Evolutionary conservation across 2,329 filamentous ascomycete genomes (phyloP).

Genomic region (Thyridium curvatum): DNA sequence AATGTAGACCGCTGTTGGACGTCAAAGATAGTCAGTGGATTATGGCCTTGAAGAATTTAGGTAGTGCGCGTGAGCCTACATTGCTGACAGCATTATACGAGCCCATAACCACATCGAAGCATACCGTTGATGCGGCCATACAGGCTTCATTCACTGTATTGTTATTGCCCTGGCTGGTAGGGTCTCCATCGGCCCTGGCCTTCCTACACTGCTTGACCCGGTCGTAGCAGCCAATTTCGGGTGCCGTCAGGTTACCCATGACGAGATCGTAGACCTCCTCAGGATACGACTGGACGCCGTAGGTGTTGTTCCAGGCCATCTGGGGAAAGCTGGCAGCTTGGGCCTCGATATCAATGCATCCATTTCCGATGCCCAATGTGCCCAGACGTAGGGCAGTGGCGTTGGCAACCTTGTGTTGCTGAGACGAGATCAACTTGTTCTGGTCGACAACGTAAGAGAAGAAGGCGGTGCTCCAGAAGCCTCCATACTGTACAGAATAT

Average conservation of each 20-base stretch:
- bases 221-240: conserved; percentile 7
- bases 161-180: conserved; percentile 17
- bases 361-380: conserved; percentile 31
- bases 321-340: conserved; percentile 14
- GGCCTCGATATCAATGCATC: conserved; percentile 7
- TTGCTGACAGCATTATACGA: conserved; percentile 42
- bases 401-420: too few species aligned
- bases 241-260: conserved; percentile 4
- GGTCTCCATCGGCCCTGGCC: conserved; percentile 33
- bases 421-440: conserved; percentile 12
- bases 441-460: conserved; percentile 18
- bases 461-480: conserved; percentile 21
- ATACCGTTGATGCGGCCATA: conserved; percentile 2
- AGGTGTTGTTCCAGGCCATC: conserved; percentile 44
- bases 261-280: conserved; percentile 5
- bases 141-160: conserved; percentile 8
- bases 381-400: too few species aligned
- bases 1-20: conserved; percentile 42
- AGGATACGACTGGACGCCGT: conserved; percentile 14
- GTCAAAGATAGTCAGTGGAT: too few species aligned
- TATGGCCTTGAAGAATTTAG: too few species aligned
- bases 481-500: conserved; percentile 21
- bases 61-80: too few species aligned
- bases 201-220: conserved; percentile 5
- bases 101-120: conserved; percentile 4